Conservation (phyloP, 2,329 filamentous ascomycete genomes). For the Pseudogymnoascus sp. region DNA sequence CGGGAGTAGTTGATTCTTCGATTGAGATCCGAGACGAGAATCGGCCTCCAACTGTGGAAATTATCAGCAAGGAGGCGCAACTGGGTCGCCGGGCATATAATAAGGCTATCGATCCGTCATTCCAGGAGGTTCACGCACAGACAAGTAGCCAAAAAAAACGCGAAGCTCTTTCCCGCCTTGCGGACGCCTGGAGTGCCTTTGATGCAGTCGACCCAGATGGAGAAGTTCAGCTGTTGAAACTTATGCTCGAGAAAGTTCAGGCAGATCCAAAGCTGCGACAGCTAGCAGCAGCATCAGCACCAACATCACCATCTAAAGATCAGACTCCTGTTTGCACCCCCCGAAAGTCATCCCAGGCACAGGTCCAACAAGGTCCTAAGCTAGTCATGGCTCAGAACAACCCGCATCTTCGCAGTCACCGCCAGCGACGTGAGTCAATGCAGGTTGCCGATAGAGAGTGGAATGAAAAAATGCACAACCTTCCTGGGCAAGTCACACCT, state of each 20-base stretch:
- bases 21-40: conserved; percentile 49
- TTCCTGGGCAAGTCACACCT: conserved; percentile 50
- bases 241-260: conserved; percentile 65
- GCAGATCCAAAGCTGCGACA: conserved; percentile 54
- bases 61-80: conserved; percentile 69
- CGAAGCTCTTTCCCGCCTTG: conserved; percentile 73
- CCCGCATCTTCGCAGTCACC: conserved; percentile 74
- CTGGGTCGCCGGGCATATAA: conserved; percentile 75
- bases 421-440: conserved; percentile 47
- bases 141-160: conserved; percentile 63
- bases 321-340: conserved; percentile 50
- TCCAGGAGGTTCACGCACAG: conserved; percentile 81
- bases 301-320: conserved; percentile 25
- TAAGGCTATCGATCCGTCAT: conserved; percentile 71
- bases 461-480: conserved; percentile 35
- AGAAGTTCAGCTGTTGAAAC: conserved; percentile 73
- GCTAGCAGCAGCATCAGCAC: conserved; percentile 4
- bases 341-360: conserved; percentile 32
- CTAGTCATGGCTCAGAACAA: conserved; percentile 74
- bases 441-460: conserved; percentile 39
- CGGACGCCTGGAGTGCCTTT: conserved; percentile 76
- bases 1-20: conserved; percentile 17
- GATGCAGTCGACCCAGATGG: conserved; percentile 87
- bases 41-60: conserved; percentile 47
- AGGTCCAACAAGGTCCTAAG: conserved; percentile 37